Evolutionary conservation across 208 protist genomes (phyloP), one percentile per base, ranked within the genome.

Genomic region (Wallacemonas rigidus): DNA sequence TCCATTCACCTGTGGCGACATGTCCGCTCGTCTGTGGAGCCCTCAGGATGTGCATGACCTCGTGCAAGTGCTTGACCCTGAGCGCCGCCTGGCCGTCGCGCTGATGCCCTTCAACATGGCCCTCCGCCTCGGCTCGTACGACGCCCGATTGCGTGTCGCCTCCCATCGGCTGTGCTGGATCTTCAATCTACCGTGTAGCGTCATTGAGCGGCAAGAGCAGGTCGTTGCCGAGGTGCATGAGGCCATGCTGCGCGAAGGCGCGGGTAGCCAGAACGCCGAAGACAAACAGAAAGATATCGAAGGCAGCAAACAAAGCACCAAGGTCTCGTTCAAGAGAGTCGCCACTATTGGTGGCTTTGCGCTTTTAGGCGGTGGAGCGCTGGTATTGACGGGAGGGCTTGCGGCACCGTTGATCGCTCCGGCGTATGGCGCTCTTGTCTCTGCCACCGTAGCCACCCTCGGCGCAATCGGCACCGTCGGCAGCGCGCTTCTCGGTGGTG

Each of bases 261-360:
- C 17, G 2, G 57, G 44, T 15, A 48, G 56, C 17, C 0, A 54
- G 9, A 65, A 6, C 2, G 58, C 68, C n/a, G 57, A 72, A 7
- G 77, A 38, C 17, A 71, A 78, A 39, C 69, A 80, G 65, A 72
- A 83, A 60, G 77, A 72, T 35, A 73, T 84, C 35, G 55, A 40
- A 26, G 60, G 55, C 63, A 74, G 40, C 67, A 85, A 79, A 53
- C 65, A 67, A 68, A 86, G 55, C 40, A 87, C 35, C 15, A 85
- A 83, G 62, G 57, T 26, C 43, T 86, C 79, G 57, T 12, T 87
- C 6, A 71, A 71, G 35, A 86, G 91, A 43, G 69, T 75, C 17
- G 87, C 86, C 9, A 86, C 85, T 1, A 83, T 96, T 35, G 91
- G 88, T 36, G 87, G 85, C 36, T 94, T 96, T 60, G 79, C 91